These are phyloP conservation scores for Bidens hawaiensis DNA, from an alignment of 140 eudicot species.

Conservation along the genomic window DNA sequence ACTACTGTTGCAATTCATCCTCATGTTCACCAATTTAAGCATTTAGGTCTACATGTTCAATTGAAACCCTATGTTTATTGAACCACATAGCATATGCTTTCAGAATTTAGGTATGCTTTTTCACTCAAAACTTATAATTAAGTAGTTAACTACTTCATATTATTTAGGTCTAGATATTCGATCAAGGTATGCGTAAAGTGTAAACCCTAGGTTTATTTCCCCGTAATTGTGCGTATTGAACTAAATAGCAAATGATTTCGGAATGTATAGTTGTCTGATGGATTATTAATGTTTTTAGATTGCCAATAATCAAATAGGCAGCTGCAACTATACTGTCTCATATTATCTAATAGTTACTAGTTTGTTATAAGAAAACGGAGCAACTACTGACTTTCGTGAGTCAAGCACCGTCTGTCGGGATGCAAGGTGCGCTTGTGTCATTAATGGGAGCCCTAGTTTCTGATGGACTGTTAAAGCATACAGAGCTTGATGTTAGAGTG, in stretches of 20 bases:
- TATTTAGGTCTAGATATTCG: background rate
- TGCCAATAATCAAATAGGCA: background rate
- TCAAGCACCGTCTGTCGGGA: constrained; percentile 47
- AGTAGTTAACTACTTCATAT: background rate
- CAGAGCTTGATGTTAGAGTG: constrained; percentile 53
- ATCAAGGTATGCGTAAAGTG: constrained; percentile 6
- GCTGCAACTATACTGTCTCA: background rate
- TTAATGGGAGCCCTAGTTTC: constrained; percentile 58
- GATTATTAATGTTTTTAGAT: no score
- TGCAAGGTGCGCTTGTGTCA: constrained; percentile 55
- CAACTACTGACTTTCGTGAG: constrained; percentile 45
- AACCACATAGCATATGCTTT: no score
- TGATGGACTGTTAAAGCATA: constrained; percentile 39
- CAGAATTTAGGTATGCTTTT: no score
- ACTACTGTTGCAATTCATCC: no score
- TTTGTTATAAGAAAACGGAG: constrained; percentile 43
- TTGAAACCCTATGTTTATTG: no score
- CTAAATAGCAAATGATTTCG: background rate
- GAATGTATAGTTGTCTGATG: no score
- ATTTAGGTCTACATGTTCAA: no score
- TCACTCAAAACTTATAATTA: no score
- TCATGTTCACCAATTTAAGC: no score
- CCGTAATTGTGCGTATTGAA: background rate
- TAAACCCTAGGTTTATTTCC: background rate
- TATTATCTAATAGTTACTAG: no score